phyloP scores from a whole-genome alignment of 345 rosid genomes.

The Turnera subulata region DNA sequence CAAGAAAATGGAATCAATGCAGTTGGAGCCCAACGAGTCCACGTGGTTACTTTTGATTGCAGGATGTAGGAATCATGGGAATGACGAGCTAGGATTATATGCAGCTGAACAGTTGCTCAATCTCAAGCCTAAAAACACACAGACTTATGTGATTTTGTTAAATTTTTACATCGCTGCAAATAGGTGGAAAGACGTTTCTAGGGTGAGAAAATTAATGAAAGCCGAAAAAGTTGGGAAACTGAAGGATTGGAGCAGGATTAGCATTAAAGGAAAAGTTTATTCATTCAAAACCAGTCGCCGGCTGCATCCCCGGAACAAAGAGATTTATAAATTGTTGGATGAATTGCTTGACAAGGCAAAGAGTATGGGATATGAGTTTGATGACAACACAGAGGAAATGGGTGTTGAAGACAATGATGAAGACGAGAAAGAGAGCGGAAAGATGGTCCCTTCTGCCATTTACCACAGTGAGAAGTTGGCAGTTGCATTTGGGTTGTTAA shows the following conservation, averaged over 20 bases:
- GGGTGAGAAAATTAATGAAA: conserved; percentile 34
- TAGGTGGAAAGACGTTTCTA: conserved; percentile 40
- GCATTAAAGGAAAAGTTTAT: conserved; percentile 34
- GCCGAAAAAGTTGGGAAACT: conserved; percentile 23
- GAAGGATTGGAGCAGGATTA: conserved; percentile 55
- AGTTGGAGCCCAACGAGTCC: conserved; percentile 35
- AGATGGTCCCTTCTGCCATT: conserved; percentile 15
- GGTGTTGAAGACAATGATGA: conserved; percentile 16
- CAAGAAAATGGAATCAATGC: conserved; percentile 41
- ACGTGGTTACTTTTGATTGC: conserved; percentile 39
- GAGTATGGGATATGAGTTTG: conserved; percentile 22
- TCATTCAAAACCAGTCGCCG: conserved; percentile 31
- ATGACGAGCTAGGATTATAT: conserved; percentile 35
- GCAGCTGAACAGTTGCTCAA: conserved; percentile 48
- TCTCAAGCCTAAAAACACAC: conserved; percentile 33
- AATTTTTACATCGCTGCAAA: conserved; percentile 29
- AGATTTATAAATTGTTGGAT: conserved; percentile 25
- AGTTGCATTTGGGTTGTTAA: conserved; percentile 46
- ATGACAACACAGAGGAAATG: conserved; percentile 5
- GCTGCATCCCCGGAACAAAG: conserved; percentile 16
- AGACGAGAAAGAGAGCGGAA: conserved; percentile 14
- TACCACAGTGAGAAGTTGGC: conserved; percentile 50
- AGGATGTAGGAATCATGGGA: conserved; percentile 43
- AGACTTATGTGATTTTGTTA: conserved; percentile 30
- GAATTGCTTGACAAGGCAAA: conserved; percentile 32